Evolutionary conservation across 306 rosid genomes (phyloP), one percentile per base, ranked within the genome.

Genomic region (Glycine tomentella): DNA sequence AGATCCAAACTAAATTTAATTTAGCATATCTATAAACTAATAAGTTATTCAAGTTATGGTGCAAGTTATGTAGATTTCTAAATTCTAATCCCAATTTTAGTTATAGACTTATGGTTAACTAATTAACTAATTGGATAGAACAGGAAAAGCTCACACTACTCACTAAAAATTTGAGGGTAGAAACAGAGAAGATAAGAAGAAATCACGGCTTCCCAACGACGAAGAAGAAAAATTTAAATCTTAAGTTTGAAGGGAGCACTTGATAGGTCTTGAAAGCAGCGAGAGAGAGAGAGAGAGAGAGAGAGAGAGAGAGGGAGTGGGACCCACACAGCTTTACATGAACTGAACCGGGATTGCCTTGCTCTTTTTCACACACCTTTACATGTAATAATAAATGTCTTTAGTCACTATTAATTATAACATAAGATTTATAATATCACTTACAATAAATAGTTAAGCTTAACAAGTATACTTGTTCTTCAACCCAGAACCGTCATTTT

Each of bases 341-440:
- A 87, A 81, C 83, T 64, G 93, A 89, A 87, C 90, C 86, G 77
- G 7, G 91, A 81, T 90, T 3, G 8, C 17, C 57, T 56, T 16
- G 8, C 55, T 40, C 52, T 15, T 33, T n/a, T 33, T 68, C 67
- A 2, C 78, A 40, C 9, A 69, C 65, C 80, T 15, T 69, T 56
- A 5, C 44, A 14, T 8, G 12, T 38, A 31, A 46, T 67, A 15
- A 17, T 46, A 12, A 11, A 63, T 25, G 4, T 34, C 10, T 11
- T 33, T 36, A 63, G 6, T 2, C 14, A 45, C 16, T 67, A 65
- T 38, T 65, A 65, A 14, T 65, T 6, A 65, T 36, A 65, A 36
- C 46, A 62, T 13, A 62, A 3, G n/a, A 62, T 25, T 33, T 31
- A 6, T 12, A 36, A 3, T 61, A 61, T 31, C 8, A 31, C 14